phyloP scores from a whole-genome alignment of 192 early-diverging fungal species.

The Radiomyces spectabilis region DNA sequence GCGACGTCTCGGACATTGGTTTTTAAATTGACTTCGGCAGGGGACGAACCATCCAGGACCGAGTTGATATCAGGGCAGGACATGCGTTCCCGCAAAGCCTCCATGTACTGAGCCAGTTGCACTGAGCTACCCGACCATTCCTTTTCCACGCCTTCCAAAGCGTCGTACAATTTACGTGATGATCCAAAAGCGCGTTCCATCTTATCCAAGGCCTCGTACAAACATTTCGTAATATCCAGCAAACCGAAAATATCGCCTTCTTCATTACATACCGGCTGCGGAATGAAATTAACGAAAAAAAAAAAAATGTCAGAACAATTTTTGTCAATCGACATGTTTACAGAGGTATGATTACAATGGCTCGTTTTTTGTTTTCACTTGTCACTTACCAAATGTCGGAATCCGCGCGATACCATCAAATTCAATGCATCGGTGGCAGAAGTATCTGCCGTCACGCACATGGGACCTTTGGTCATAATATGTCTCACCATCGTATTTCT shows the following conservation, averaged over 20 bases:
- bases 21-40: constrained; percentile 53
- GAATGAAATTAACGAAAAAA: neutral
- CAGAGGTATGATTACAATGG: neutral
- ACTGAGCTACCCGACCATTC: constrained; percentile 59
- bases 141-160: constrained; percentile 68
- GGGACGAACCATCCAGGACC: constrained; percentile 58
- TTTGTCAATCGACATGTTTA: neutral
- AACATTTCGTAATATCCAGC: constrained; percentile 77
- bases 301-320: neutral
- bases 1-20: constrained; percentile 68
- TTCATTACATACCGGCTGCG: constrained; percentile 65
- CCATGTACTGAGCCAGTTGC: constrained; percentile 60
- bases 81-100: constrained; percentile 67
- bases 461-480: constrained; percentile 77
- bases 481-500: constrained; percentile 51
- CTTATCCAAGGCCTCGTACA: constrained; percentile 75
- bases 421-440: constrained; percentile 71
- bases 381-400: constrained; percentile 58
- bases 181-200: constrained; percentile 76
- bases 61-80: constrained; percentile 83
- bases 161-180: constrained; percentile 69
- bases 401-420: constrained; percentile 70
- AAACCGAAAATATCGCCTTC: constrained; percentile 75
- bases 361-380: neutral
- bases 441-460: constrained; percentile 75